These are phyloP conservation scores for Coniochaeta prunicola DNA, from an alignment of 2,329 filamentous ascomycete species.

Conservation along the genomic window DNA sequence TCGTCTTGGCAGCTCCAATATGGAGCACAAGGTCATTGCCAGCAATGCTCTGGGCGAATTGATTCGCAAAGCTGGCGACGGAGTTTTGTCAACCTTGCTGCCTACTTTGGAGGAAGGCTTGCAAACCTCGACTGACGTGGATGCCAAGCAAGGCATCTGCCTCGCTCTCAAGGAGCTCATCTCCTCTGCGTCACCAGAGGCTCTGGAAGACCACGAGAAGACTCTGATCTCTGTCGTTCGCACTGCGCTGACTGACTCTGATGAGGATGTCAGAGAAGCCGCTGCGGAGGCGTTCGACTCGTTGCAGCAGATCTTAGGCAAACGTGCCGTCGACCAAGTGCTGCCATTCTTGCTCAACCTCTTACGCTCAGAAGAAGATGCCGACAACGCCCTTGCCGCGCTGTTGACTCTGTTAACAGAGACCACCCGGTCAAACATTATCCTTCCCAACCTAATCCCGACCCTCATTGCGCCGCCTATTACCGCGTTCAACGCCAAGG, in stretches of 20 bases:
- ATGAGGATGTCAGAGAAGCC: constrained; percentile 86
- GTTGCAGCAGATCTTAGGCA: constrained; percentile 86
- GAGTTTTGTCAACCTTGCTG: constrained; percentile 78
- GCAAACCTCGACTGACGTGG: constrained; percentile 78
- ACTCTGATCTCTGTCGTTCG: constrained; percentile 90
- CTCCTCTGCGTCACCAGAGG: constrained; percentile 76
- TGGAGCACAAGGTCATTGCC: constrained; percentile 98
- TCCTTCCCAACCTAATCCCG: constrained; percentile 90
- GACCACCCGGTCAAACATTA: constrained; percentile 88
- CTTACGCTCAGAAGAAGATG: constrained; percentile 77
- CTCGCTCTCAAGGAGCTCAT: constrained; percentile 93
- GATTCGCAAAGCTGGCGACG: constrained; percentile 93
- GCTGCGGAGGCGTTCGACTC: constrained; percentile 97
- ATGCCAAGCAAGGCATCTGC: constrained; percentile 95
- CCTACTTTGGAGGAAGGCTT: constrained; percentile 90
- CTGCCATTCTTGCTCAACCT: constrained; percentile 85
- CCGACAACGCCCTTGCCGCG: constrained; percentile 86
- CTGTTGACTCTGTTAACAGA: constrained; percentile 92
- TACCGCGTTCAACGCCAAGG: constrained; percentile 88
- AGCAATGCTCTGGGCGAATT: constrained; percentile 94
- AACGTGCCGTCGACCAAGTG: constrained; percentile 90
- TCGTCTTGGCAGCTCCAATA: constrained; percentile 87
- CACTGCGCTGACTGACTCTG: constrained; percentile 82
- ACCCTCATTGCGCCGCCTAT: constrained; percentile 88
- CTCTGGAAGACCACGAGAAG: constrained; percentile 90